phyloP scores from a whole-genome alignment of 805 yeast genomes.

The Candida khao-thaluensis region DNA sequence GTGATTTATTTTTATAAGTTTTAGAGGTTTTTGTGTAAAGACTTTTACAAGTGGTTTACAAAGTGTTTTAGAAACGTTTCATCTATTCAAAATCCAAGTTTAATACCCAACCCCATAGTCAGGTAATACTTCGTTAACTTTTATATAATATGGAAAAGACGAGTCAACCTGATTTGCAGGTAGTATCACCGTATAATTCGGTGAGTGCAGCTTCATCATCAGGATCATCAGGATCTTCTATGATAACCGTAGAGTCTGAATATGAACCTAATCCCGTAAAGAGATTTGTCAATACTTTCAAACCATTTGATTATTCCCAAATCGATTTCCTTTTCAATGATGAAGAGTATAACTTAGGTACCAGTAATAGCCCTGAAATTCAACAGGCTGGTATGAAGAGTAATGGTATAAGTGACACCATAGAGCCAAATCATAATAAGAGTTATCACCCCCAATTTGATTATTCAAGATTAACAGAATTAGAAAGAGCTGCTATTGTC shows the following conservation, averaged over 20 bases:
- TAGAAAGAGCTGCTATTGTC: conserved; percentile 34
- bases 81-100: no score
- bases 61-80: no score
- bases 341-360: conserved; percentile 9
- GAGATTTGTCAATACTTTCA: conserved; percentile 24
- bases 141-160: conserved; percentile 10
- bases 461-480: conserved; percentile 25
- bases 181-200: conserved; percentile 13
- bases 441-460: conserved; percentile 26
- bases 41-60: no score
- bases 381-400: neutral
- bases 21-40: no score
- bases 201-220: conserved; percentile 3
- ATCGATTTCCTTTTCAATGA: conserved; percentile 16
- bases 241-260: conserved; percentile 9
- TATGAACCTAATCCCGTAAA: conserved; percentile 17
- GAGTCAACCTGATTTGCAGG: conserved; percentile 4
- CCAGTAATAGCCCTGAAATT: neutral
- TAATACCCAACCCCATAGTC: no score
- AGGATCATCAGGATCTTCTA: conserved; percentile 4
- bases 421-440: conserved; percentile 14
- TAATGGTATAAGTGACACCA: conserved; percentile 1
- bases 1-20: no score
- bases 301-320: conserved; percentile 27
- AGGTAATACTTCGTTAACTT: no score